A percentile compares a stretch with the other conserved stretches of the same genome.
Evolutionary conservation across 2,329 filamentous ascomycete species (phyloP).

Genomic region (Orbilia ellipsospora): DNA sequence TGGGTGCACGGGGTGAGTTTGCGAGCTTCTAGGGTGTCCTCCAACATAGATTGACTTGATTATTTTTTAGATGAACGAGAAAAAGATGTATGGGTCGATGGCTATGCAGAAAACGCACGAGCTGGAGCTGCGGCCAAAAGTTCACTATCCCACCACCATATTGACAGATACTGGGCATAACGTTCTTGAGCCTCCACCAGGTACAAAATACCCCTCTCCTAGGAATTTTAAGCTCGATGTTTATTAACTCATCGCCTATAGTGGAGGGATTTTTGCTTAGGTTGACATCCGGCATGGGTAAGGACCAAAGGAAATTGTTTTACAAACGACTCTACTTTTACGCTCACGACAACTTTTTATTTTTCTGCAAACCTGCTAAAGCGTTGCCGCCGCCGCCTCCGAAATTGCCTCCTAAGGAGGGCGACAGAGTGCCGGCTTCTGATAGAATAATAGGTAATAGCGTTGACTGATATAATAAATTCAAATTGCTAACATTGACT

Average conservation of each 20-base stretch:
- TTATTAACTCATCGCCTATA: conserved; percentile 2
- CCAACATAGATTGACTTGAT: background rate
- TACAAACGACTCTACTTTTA: conserved; percentile 73
- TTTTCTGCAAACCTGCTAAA: conserved; percentile 72
- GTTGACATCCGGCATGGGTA: conserved; percentile 72
- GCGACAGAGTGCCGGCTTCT: conserved; percentile 67
- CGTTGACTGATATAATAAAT: background rate
- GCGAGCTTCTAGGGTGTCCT: background rate
- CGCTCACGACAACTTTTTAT: conserved; percentile 72
- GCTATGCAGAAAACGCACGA: conserved; percentile 75
- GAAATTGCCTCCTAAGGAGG: conserved; percentile 64
- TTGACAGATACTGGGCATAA: conserved; percentile 63
- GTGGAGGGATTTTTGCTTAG: conserved; percentile 75
- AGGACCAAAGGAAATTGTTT: conserved; percentile 71
- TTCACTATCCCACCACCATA: conserved; percentile 71
- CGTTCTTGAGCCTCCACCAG: conserved; percentile 69
- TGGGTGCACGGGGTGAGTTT: conserved; percentile 70
- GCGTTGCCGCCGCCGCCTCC: conserved; percentile 71
- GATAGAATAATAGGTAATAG: conserved; percentile 67
- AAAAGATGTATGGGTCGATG: conserved; percentile 76
- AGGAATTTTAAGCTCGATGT: background rate
- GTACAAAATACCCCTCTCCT: conserved; percentile 14
- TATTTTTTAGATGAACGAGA: conserved; percentile 67
- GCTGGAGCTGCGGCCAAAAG: conserved; percentile 73
- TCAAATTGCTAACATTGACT: conserved; percentile 11